These are phyloP conservation scores for Russula sp. DNA, from an alignment of 768 basidiomycete genomes.

Conservation along the genomic window DNA sequence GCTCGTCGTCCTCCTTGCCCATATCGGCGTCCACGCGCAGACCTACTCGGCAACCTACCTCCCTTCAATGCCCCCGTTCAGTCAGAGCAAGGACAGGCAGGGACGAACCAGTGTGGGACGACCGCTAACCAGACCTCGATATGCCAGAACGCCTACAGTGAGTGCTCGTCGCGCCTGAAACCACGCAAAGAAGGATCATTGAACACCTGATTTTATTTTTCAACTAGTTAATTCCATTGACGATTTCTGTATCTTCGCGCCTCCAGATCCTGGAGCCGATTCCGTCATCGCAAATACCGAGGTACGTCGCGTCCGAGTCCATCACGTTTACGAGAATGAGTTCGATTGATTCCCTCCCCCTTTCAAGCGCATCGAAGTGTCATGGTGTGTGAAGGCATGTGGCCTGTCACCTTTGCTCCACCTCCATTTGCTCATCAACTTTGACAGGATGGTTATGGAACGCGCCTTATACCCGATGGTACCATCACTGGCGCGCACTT, in stretches of 20 bases:
- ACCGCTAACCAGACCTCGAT: conserved; percentile 51
- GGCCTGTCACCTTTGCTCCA: background rate
- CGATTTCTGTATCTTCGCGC: conserved; percentile 55
- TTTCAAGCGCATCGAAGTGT: conserved; percentile 45
- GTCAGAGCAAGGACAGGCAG: conserved; percentile 57
- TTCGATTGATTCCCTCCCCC: conserved; percentile 42
- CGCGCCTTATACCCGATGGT: conserved; percentile 68
- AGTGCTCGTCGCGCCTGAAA: conserved; percentile 28
- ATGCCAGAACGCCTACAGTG: conserved; percentile 67
- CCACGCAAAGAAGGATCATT: background rate
- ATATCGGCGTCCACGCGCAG: conserved; percentile 33
- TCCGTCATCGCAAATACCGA: conserved; percentile 61
- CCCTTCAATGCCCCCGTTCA: conserved; percentile 47
- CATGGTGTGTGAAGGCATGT: conserved; percentile 51
- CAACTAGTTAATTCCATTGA: conserved; percentile 54
- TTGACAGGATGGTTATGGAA: conserved; percentile 53
- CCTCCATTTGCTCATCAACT: background rate
- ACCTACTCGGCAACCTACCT: conserved; percentile 49
- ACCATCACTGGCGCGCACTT: conserved; percentile 67
- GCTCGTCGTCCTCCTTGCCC: conserved; percentile 23
- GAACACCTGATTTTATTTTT: background rate
- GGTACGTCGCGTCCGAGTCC: conserved; percentile 38
- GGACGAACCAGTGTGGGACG: conserved; percentile 65
- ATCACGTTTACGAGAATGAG: background rate
- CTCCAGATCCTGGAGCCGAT: conserved; percentile 49